Conservation (phyloP, 1,284 basidiomycete genomes). For the Ustilago xerochloae region DNA sequence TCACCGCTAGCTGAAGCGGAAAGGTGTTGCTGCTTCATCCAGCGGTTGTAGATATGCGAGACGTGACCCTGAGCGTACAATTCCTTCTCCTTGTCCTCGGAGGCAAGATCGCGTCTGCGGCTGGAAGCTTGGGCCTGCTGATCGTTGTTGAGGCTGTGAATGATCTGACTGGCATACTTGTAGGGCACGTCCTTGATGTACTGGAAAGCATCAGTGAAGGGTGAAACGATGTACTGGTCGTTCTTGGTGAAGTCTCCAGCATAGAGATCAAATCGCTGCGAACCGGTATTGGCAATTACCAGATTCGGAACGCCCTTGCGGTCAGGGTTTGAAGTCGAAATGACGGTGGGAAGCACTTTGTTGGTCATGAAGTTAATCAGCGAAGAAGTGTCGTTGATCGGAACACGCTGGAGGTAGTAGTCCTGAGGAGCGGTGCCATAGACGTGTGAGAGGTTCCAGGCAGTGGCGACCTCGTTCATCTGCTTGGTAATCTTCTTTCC, state of each 20-base stretch:
- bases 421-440: constrained; percentile 60
- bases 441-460: constrained; percentile 61
- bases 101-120: constrained; percentile 15
- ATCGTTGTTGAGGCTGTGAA: constrained; percentile 47
- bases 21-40: constrained; percentile 32
- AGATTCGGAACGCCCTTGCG: constrained; percentile 50
- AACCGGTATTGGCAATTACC: constrained; percentile 61
- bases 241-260: constrained; percentile 61
- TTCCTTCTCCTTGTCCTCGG: constrained; percentile 25
- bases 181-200: constrained; percentile 58
- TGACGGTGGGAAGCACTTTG: constrained; percentile 61
- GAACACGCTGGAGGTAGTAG: constrained; percentile 62
- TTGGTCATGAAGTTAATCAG: constrained; percentile 60
- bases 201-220: constrained; percentile 62
- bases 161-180: constrained; percentile 51
- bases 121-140: constrained; percentile 16
- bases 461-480: constrained; percentile 53
- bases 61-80: constrained; percentile 42
- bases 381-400: constrained; percentile 44
- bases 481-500: constrained; percentile 51
- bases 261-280: constrained; percentile 62
- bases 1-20: not conserved
- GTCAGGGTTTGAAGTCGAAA: constrained; percentile 56
- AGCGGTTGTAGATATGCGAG: constrained; percentile 47
- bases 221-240: constrained; percentile 64